A percentile compares a stretch with the other conserved stretches of the same genome.
These are phyloP conservation scores for Penicillium crystallinum DNA, from an alignment of 495 filamentous ascomycete genomes.

Conservation along the genomic window DNA sequence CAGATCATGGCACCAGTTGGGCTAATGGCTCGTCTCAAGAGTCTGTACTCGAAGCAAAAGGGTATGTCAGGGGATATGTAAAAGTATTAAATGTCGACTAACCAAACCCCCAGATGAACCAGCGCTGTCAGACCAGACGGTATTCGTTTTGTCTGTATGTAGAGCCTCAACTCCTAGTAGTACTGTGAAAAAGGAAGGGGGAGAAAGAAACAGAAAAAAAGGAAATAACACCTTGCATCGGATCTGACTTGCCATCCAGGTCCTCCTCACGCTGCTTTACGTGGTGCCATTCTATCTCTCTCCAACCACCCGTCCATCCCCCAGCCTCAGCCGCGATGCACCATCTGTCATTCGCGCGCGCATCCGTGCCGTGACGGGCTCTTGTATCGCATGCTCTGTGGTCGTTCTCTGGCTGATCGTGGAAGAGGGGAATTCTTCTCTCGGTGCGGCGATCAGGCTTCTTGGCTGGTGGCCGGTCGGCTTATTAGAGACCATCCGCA, in stretches of 20 bases:
- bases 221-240: background rate
- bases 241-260: conserved; percentile 31
- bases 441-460: conserved; percentile 52
- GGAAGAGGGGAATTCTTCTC: conserved; percentile 37
- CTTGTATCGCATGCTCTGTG: conserved; percentile 56
- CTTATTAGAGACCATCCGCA: conserved; percentile 50
- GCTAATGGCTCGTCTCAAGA: conserved; percentile 33
- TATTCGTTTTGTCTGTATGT: conserved; percentile 50
- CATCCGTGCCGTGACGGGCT: conserved; percentile 68
- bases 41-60: conserved; percentile 33
- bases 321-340: conserved; percentile 77
- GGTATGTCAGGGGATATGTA: conserved; percentile 20
- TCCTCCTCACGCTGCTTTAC: conserved; percentile 77
- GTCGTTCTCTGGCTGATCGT: conserved; percentile 59
- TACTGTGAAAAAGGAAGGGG: background rate
- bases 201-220: background rate
- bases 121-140: conserved; percentile 43
- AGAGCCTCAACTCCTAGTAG: background rate
- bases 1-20: conserved; percentile 34
- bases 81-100: conserved; percentile 8
- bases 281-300: conserved; percentile 90
- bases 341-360: conserved; percentile 86
- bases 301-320: conserved; percentile 69
- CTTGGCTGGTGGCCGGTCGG: conserved; percentile 74
- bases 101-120: conserved; percentile 35